Evolutionary conservation across 352 stramenopile species (phyloP), one percentile per base, ranked within the genome.

Genomic region (Elongisporangium senticosum): DNA sequence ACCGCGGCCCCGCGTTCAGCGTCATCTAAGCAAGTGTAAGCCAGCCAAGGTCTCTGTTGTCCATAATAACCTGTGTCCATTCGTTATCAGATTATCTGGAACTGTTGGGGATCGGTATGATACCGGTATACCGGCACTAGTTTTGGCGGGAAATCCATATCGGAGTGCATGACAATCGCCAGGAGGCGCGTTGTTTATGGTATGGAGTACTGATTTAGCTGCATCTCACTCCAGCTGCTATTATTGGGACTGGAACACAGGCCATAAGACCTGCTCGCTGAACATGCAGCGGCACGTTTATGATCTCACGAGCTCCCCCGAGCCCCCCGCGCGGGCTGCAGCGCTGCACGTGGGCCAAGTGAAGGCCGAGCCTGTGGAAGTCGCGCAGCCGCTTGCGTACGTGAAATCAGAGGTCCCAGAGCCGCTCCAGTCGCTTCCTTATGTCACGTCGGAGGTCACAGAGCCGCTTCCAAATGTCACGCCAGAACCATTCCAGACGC

Each of bases 21-120:
- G 51, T 73, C 62, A 68, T 79, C 39, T 76, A 65, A 64, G 43
- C 33, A 15, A 43, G 33, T 43, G 23, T 26, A 43, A 43, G 33
- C 33, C 33, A 43, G 33, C 33, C 33, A 43, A 43, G 33, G 33
- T 43, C 33, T 43, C 33, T 43, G 33, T 43, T 43, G 10, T 43
- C 33, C 33, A 43, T 43, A n/a, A 43, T 43, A 43, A 43, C 33
- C 11, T 43, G 33, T 43, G 33, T 43, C 7, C 33, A 43, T 43
- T 43, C 3, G 33, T 43, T 17, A 26, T 26, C 23, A 26, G 5
- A 43, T 43, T 43, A 1, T 17, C 17, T 2, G 7, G 11, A 43
- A 3, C 11, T 14, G 33, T 14, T 43, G 7, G 33, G 33, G 17
- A 10, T 43, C 33, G 11, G 33, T 43, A 43, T 17, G 33, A 43